Base-by-base conservation (phyloP, 371 early-diverging fungal species). In the Sporodiniella umbellata region DNA sequence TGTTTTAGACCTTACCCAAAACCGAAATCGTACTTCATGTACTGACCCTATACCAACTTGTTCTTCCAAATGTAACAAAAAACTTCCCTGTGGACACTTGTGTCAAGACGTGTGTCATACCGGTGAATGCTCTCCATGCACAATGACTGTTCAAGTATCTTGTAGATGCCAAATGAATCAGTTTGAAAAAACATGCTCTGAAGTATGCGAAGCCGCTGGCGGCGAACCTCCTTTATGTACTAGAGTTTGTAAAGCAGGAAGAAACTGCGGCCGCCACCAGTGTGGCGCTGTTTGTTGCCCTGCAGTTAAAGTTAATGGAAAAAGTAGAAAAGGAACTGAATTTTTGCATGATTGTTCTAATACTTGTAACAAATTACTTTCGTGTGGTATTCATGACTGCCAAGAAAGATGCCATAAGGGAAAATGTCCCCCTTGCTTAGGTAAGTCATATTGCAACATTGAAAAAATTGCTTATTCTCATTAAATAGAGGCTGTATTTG, bases 31-130 rank as follows among this genome's bases (percentile, higher is more conserved):
- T 8, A 68, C 54, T 11, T 44, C 58, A 3, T 96, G 96, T 66
- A 67, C 68, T 2, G 94, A 93, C 46, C 79, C 83, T 15, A 80
- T 95, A 35, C 93, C 93, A 5, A 77, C 85, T 12, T 96, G 96
- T 62, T 72, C 58, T 12, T 68, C 66, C 0, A 53, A 55, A 3
- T 96, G 95, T 60, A 64, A 65, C 28, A 90, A 90, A 44, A 26
- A 26, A 18, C 57, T 87, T 19, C 62, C 68, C 3, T 93, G 95
- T 64, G 84, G 84, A 5, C 95, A 95, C 60, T 51, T 54, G 3
- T 95, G 95, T 62, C 52, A 61, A n/a, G 56, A 68, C 12, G 57
- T 60, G 31, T 95, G 95, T 53, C 95, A 95, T 66, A 44, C 64
- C 0, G 93, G 90, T 3, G 63, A 63, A 4, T 94, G 95, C 54